phyloP scores from a whole-genome alignment of 305 asterid species.

The Withania somnifera region DNA sequence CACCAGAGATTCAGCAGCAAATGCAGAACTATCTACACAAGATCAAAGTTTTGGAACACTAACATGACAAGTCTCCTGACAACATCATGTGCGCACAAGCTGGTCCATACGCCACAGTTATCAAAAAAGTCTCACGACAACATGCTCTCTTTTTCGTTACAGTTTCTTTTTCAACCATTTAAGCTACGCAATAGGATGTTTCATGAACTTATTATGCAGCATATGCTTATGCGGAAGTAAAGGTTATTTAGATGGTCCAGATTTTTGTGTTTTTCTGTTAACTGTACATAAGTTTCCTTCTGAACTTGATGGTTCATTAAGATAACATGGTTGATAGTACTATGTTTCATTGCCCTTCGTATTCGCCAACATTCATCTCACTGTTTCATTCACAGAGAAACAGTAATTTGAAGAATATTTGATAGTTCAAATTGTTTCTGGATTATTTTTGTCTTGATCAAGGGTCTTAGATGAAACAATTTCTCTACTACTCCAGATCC shows the following conservation, averaged over 20 bases:
- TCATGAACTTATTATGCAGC: background rate
- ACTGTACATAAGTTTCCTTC: background rate
- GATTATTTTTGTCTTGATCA: too few species aligned
- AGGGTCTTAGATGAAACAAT: too few species aligned
- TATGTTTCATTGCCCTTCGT: background rate
- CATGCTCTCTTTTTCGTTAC: background rate
- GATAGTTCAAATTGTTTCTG: too few species aligned
- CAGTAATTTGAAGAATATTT: background rate
- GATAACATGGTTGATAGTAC: background rate
- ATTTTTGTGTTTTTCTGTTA: background rate
- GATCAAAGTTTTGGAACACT: slow-evolving; percentile 46
- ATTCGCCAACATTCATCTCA: background rate
- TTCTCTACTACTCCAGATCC: too few species aligned
- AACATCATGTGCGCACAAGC: background rate
- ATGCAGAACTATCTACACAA: slow-evolving; percentile 66
- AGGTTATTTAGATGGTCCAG: background rate
- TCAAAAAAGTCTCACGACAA: background rate
- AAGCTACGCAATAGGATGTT: background rate
- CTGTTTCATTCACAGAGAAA: background rate
- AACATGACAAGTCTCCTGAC: background rate
- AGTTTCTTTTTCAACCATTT: background rate
- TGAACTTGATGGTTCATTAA: background rate
- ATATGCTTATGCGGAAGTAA: background rate
- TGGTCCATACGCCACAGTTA: background rate
- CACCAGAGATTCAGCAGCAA: slow-evolving; percentile 32